Percentiles rank a stretch among this genome's conserved stretches.
These are phyloP conservation scores for Glaciozyma martinii DNA, from an alignment of 768 basidiomycete species.

Conservation along the genomic window DNA sequence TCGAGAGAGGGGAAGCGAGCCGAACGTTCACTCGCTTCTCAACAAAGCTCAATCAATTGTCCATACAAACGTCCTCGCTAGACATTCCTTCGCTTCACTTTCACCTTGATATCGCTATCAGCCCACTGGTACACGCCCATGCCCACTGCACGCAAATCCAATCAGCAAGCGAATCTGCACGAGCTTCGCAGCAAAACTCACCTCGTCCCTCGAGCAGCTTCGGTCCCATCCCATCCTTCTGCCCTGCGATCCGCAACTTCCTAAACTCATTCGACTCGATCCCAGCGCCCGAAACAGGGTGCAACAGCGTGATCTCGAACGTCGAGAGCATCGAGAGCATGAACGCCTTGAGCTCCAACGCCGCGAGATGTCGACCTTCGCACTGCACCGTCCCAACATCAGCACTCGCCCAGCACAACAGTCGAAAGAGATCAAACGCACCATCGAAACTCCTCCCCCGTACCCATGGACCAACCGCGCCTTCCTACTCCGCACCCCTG, in stretches of 20 bases:
- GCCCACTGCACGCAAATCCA: slow-evolving; percentile 1
- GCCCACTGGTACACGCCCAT: slow-evolving; percentile 14
- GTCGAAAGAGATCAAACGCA: neutral
- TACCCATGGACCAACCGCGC: slow-evolving; percentile 20
- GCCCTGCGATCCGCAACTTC: neutral
- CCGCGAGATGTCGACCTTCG: slow-evolving; percentile 25
- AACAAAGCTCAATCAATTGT: too few species aligned
- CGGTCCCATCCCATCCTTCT: neutral
- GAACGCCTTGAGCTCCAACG: slow-evolving; percentile 24
- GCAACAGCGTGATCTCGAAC: slow-evolving; percentile 12
- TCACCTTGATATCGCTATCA: neutral
- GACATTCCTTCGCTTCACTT: neutral
- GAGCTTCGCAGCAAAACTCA: neutral
- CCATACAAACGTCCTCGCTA: too few species aligned
- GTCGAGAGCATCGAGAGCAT: slow-evolving; percentile 8
- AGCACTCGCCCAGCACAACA: neutral
- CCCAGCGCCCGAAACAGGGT: neutral
- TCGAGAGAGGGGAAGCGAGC: too few species aligned
- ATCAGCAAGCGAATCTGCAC: neutral
- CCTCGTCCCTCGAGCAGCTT: neutral
- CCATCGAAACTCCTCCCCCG: slow-evolving; percentile 28
- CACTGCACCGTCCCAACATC: slow-evolving; percentile 8
- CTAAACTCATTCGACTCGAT: neutral
- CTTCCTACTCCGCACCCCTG: neutral
- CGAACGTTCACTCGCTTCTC: too few species aligned